Base-by-base conservation (phyloP, 148 eudicot species). In the Rhododendron griersonianum region DNA sequence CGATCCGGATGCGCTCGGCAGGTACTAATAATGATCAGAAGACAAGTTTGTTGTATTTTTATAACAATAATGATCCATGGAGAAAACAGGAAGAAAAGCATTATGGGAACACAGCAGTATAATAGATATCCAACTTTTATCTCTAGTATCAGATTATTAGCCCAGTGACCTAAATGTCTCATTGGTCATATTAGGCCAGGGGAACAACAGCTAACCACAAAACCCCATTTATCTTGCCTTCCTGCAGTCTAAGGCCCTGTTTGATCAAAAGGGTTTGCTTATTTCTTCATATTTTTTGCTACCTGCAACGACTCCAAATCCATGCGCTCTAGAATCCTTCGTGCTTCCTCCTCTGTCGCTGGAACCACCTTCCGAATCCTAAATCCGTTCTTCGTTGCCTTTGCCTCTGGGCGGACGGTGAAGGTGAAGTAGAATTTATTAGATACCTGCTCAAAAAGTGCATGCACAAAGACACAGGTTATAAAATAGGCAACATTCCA, bases 341-440 rank as follows among this genome's bases (percentile, higher is more conserved):
- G 92, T 33, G 98, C 98, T 91, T 96, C 98, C 86, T 95, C 98
- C 88, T 95, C 98, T 35, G 98, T 94, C 47, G 93, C 94, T 4
- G 98, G 98, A 85, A 96, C 96, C 35, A 95, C 98, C 86, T 91
- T 96, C 69, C 98, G 90, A 77, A 96, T 92, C 77, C 80, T 89
- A 74, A 84, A 86, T 59, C 89, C 93, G 59, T 88, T 86, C 30
- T 88, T 91, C 65, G 71, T 86, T 30, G 92, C 90, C 87, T 93
- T 93, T n/a, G 96, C 94, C 87, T 95, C 96, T 19, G 96, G 92
- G 48, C 87, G 87, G 63, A 96, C 90, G 2, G 98, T 96, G 92
- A 96, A 96, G 11, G 98, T 93, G 93, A 96, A 96, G 93, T 95
- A 92, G 88, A 96, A 96, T 84, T 88, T 93, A 89, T 96, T 96